These are phyloP conservation scores for Eustoma russellianum DNA, from an alignment of 257 asterid species.

Conservation along the genomic window DNA sequence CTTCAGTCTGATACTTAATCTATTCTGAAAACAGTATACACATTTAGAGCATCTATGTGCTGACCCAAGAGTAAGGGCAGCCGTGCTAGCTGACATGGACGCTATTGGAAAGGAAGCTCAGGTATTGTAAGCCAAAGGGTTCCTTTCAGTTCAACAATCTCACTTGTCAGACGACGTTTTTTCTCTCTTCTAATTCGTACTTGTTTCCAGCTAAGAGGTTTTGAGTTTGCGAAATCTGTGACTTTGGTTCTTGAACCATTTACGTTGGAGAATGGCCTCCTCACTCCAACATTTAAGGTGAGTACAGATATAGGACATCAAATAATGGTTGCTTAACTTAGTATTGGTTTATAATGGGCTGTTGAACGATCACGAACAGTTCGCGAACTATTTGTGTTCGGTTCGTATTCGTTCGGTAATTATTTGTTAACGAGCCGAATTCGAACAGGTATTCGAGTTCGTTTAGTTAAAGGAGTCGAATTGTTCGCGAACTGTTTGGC, in stretches of 20 bases:
- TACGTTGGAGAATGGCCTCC: constrained; percentile 53
- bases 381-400: no score
- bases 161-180: background rate
- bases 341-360: background rate
- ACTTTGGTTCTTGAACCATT: constrained; percentile 61
- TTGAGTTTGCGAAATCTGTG: constrained; percentile 61
- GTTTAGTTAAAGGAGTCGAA: no score
- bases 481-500: no score
- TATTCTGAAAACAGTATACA: constrained; percentile 24
- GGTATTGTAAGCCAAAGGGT: constrained; percentile 19
- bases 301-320: background rate
- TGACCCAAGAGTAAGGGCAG: constrained; percentile 45
- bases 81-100: constrained; percentile 68
- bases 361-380: background rate
- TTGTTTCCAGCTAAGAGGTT: constrained; percentile 61
- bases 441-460: no score
- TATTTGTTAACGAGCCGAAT: no score
- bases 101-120: constrained; percentile 56
- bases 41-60: constrained; percentile 38
- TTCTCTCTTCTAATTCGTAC: background rate
- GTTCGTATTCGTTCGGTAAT: no score
- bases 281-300: constrained; percentile 80
- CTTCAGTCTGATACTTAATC: no score
- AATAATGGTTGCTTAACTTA: background rate
- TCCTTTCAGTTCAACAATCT: background rate